These are phyloP conservation scores for Salvia sclarea DNA, from an alignment of 305 asterid species.

Conservation along the genomic window DNA sequence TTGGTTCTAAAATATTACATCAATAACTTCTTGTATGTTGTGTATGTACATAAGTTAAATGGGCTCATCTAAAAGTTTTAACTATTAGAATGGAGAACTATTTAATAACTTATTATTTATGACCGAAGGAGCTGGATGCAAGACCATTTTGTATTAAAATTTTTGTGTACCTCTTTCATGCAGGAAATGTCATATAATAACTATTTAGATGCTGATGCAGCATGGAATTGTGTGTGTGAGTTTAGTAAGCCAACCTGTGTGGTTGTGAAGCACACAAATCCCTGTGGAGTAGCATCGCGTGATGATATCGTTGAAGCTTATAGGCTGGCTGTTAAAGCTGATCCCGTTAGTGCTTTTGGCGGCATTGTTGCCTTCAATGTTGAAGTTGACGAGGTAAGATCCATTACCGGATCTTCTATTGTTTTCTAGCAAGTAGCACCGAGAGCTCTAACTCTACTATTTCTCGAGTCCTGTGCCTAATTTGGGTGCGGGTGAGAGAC, in stretches of 20 bases:
- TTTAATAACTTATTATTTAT: background rate
- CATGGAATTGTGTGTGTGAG: constrained; percentile 97
- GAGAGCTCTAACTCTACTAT: constrained; percentile 7
- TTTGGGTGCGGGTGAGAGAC: too few relatives aligned
- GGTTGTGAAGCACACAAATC: constrained; percentile 92
- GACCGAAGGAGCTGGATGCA: too few relatives aligned
- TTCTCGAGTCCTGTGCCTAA: background rate
- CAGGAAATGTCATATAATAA: constrained; percentile 99
- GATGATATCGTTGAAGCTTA: constrained; percentile 81
- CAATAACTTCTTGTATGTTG: background rate
- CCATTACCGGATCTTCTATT: constrained; percentile 22
- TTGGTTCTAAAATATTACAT: background rate
- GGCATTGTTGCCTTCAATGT: constrained; percentile 97
- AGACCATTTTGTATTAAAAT: background rate
- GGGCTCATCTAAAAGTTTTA: background rate
- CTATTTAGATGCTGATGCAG: constrained; percentile 95
- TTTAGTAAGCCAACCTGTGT: constrained; percentile 91
- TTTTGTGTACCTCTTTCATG: constrained; percentile 27
- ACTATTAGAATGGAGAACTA: background rate
- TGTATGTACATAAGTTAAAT: background rate
- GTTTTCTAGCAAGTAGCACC: constrained; percentile 12
- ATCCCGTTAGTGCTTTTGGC: constrained; percentile 97
- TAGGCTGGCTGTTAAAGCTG: constrained; percentile 92
- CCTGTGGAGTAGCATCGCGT: constrained; percentile 99
- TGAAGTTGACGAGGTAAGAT: constrained; percentile 90